Conservation (phyloP, 192 early-diverging fungal species). For the Gigaspora rosea region DNA sequence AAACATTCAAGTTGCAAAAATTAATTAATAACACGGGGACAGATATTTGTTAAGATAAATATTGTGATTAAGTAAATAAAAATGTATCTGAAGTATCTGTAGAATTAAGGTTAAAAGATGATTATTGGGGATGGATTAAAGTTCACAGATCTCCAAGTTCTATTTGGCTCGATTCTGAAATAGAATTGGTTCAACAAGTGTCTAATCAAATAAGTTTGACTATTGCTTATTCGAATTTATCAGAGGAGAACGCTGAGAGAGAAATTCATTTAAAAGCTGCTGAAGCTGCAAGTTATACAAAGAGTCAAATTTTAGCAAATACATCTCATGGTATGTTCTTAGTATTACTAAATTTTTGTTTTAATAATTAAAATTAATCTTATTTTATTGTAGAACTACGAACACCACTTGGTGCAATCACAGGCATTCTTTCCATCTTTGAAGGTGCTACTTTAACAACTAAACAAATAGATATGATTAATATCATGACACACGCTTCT, state of each 20-base stretch:
- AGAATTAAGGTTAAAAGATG: neutral
- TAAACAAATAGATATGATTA: slow-evolving; percentile 48
- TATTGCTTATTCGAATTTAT: slow-evolving; percentile 40
- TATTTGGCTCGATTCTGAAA: slow-evolving; percentile 42
- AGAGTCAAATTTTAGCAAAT: slow-evolving; percentile 47
- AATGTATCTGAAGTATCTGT: neutral
- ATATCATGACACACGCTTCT: slow-evolving; percentile 48
- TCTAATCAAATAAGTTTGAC: slow-evolving; percentile 45
- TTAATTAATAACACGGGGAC: too few species aligned
- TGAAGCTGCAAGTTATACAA: slow-evolving; percentile 46
- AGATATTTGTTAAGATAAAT: neutral
- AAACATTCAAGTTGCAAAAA: too few species aligned
- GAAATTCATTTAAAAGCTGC: slow-evolving; percentile 46
- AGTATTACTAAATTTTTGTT: neutral
- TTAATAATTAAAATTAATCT: neutral
- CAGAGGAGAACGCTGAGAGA: slow-evolving; percentile 42
- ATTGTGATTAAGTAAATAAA: neutral
- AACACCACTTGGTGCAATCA: slow-evolving; percentile 37
- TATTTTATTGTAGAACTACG: neutral
- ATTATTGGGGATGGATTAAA: slow-evolving; percentile 17
- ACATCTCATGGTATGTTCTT: slow-evolving; percentile 40
- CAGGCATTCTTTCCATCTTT: slow-evolving; percentile 43
- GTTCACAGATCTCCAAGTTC: neutral
- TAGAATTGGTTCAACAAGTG: neutral
- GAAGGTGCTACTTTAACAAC: slow-evolving; percentile 44